phyloP scores from a whole-genome alignment of 2,329 filamentous ascomycete species.

The Lachnellula arida region DNA sequence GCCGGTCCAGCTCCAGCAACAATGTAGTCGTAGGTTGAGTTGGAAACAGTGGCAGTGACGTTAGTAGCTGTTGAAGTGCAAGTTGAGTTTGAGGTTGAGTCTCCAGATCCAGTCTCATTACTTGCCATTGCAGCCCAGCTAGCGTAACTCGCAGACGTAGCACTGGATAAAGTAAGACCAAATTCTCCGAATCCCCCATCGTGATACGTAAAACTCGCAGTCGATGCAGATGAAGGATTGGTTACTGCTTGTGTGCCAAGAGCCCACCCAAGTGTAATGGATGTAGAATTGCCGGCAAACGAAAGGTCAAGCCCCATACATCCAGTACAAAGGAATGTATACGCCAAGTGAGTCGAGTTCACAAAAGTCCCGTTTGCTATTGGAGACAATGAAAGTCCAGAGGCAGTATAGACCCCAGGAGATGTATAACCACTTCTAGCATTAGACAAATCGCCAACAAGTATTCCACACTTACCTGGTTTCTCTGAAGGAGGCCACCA shows the following conservation, averaged over 20 bases:
- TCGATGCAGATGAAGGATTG: constrained; percentile 12
- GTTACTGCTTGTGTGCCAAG: constrained; percentile 8
- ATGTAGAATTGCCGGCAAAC: constrained; percentile 28
- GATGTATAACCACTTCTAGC: constrained; percentile 41
- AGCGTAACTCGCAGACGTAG: constrained; percentile 11
- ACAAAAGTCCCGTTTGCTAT: constrained; percentile 48
- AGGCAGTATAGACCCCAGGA: constrained; percentile 39
- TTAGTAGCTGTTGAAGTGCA: constrained; percentile 8
- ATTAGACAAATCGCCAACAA: constrained; percentile 9
- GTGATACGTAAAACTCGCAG: constrained; percentile 16
- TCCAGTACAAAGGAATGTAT: constrained; percentile 48
- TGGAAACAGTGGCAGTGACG: constrained; percentile 18
- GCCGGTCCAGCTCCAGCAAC: constrained; percentile 59
- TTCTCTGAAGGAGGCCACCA: constrained; percentile 38
- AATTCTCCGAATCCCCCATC: constrained; percentile 18
- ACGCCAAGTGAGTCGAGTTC: constrained; percentile 48
- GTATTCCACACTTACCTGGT: constrained; percentile 32
- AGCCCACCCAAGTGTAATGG: constrained; percentile 23
- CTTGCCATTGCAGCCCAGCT: constrained; percentile 18
- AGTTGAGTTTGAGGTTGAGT: constrained; percentile 6
- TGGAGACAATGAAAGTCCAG: constrained; percentile 37
- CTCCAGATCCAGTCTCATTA: constrained; percentile 1
- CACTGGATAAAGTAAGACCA: constrained; percentile 11
- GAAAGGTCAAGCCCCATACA: constrained; percentile 38
- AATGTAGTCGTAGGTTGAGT: constrained; percentile 54